Base-by-base conservation (phyloP, 1,284 basidiomycete species). In the Amylostereum areolatum region DNA sequence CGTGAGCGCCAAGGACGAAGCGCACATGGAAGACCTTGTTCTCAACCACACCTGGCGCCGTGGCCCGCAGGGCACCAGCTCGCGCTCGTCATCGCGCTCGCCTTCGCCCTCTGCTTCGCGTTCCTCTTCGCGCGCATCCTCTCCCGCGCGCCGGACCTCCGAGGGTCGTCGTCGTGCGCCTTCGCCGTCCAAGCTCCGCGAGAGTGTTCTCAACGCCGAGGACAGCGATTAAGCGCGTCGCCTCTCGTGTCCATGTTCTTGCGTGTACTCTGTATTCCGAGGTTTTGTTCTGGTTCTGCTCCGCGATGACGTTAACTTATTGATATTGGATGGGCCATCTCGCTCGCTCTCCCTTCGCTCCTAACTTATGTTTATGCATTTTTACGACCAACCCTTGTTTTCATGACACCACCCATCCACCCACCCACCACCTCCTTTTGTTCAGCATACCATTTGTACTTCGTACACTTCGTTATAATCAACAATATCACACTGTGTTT, bases 41-140 rank as follows among this genome's bases (percentile, higher is more conserved):
- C 30, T 6, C 41, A 43, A 43, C 41, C 41, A 43, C 28, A 43
- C 41, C 10, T 43, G 41, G 41, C 41, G 41, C 41, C 41, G 41
- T n/a, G 41, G 41, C 41, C 41, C 41, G 9, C 41, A 43, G 25
- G 25, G 30, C 25, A 28, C 28, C 41, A 29, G 12, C 41, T 43
- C 41, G 28, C 41, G 41, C 28, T 27, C 41, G n/a, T 25, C 24
- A 10, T 43, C 41, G 8, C 18, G 18, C 18, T 18, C 18, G 18
- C 18, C 18, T 29, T 12, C 41, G 7, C 41, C 41, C 27, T 43
- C 41, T 5, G 18, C 18, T 18, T 25, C n/a, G n/a, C 41, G 41
- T 43, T 25, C 41, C 5, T 43, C 41, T 5, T 25, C n/a, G n/a
- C 41, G 41, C 30, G n/a, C 41, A 8, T 28, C 25, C 41, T 43